A percentile compares a stretch with the other conserved stretches of the same genome.
Conservation (phyloP, 441 rosid species). For the Viola pubescens region DNA sequence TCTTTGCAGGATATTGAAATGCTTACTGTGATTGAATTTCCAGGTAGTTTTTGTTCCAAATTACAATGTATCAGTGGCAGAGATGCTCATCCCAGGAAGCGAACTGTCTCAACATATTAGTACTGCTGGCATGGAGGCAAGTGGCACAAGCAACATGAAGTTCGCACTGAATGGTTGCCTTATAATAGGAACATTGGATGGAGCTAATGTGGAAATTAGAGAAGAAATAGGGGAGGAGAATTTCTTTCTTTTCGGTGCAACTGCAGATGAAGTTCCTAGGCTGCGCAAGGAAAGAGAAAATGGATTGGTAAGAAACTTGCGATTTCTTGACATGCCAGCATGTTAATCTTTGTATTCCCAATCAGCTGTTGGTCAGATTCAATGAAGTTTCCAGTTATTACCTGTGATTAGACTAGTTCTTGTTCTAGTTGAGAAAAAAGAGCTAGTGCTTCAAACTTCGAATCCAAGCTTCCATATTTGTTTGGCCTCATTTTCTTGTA, state of each 20-base stretch:
- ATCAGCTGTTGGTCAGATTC: not conserved
- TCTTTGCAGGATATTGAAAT: not conserved
- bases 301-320: constrained; percentile 48
- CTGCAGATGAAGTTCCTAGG: constrained; percentile 70
- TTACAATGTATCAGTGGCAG: constrained; percentile 92
- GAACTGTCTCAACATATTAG: constrained; percentile 96
- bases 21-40: constrained; percentile 3
- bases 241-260: constrained; percentile 92
- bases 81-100: constrained; percentile 90
- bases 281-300: constrained; percentile 81
- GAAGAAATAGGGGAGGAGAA: constrained; percentile 79
- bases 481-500: constrained; percentile 7
- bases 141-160: constrained; percentile 99
- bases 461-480: not conserved
- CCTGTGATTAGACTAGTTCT: not conserved
- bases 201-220: constrained; percentile 95
- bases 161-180: constrained; percentile 93
- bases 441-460: not conserved
- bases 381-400: not conserved
- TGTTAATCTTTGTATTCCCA: not conserved
- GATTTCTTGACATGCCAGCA: not conserved
- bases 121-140: constrained; percentile 99
- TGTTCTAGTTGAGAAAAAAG: not conserved
- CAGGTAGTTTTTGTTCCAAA: constrained; percentile 97
- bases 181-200: constrained; percentile 89